Evolutionary conservation across 352 stramenopile genomes (phyloP).

Genomic region (Globisporangium nodosum): DNA sequence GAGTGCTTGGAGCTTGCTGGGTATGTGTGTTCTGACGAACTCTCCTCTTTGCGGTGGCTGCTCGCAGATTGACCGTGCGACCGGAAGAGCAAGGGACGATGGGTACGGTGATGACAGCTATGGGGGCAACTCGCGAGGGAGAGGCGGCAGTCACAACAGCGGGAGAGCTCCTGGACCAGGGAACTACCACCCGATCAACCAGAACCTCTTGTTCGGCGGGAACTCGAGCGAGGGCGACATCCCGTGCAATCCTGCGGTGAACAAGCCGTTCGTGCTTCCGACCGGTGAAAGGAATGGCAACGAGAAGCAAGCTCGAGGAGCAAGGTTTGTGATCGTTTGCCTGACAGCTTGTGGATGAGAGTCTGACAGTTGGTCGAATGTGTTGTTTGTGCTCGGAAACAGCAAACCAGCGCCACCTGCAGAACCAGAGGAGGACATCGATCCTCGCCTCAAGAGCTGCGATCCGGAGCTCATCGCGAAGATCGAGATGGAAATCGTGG

Average conservation of each 20-base stretch:
- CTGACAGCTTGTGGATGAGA: not conserved
- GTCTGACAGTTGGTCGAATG: not conserved
- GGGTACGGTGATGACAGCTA: slow-evolving; percentile 26
- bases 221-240: slow-evolving; percentile 9
- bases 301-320: slow-evolving; percentile 13
- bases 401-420: slow-evolving; percentile 16
- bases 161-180: slow-evolving; percentile 28
- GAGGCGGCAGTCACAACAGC: slow-evolving; percentile 10
- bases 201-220: slow-evolving; percentile 55
- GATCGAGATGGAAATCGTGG: slow-evolving; percentile 97
- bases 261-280: slow-evolving; percentile 74
- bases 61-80: slow-evolving; percentile 35
- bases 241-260: slow-evolving; percentile 26
- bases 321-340: slow-evolving; percentile 2
- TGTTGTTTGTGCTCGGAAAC: not conserved
- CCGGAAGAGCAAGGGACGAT: slow-evolving; percentile 30
- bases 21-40: not conserved
- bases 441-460: slow-evolving; percentile 90
- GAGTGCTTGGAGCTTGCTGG: not conserved
- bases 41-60: not conserved
- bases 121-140: slow-evolving; percentile 14
- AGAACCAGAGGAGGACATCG: slow-evolving; percentile 80
- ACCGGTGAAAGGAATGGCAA: slow-evolving; percentile 26
- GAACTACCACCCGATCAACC: slow-evolving; percentile 74
- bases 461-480: slow-evolving; percentile 95